These are phyloP conservation scores for Citrus cavaleriei DNA, from an alignment of 345 rosid genomes.

Conservation along the genomic window DNA sequence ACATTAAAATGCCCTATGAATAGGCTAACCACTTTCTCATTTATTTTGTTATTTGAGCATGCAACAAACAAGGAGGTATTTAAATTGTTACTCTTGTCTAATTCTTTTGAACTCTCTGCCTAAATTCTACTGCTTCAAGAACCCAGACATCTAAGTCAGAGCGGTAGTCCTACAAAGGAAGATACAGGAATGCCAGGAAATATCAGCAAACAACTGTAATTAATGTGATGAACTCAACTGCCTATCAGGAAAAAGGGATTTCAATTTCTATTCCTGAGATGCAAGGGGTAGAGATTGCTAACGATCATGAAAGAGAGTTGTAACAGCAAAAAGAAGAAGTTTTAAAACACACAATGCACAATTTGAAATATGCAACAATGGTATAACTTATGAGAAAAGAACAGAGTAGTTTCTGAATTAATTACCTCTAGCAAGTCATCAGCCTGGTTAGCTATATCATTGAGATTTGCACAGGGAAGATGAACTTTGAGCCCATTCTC, in stretches of 20 bases:
- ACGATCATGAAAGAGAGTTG: not conserved
- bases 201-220: not conserved
- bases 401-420: not conserved
- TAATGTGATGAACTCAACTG: not conserved
- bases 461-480: constrained; percentile 84
- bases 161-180: not conserved
- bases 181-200: not conserved
- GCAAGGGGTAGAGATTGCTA: not conserved
- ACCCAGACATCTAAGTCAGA: too few relatives aligned
- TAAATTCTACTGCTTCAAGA: not conserved
- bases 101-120: not conserved
- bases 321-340: not conserved
- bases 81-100: not conserved
- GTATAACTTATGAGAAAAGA: not conserved
- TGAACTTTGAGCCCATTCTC: constrained; percentile 75
- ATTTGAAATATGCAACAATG: not conserved
- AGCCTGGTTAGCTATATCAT: constrained; percentile 90
- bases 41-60: not conserved
- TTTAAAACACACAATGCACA: not conserved
- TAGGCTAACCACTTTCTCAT: not conserved
- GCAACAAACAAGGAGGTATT: not conserved
- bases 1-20: not conserved
- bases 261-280: not conserved
- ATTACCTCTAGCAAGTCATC: constrained; percentile 88
- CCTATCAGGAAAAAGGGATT: not conserved